Conservation (phyloP, 2,329 filamentous ascomycete species). For the Aspergillus aculeatus region DNA sequence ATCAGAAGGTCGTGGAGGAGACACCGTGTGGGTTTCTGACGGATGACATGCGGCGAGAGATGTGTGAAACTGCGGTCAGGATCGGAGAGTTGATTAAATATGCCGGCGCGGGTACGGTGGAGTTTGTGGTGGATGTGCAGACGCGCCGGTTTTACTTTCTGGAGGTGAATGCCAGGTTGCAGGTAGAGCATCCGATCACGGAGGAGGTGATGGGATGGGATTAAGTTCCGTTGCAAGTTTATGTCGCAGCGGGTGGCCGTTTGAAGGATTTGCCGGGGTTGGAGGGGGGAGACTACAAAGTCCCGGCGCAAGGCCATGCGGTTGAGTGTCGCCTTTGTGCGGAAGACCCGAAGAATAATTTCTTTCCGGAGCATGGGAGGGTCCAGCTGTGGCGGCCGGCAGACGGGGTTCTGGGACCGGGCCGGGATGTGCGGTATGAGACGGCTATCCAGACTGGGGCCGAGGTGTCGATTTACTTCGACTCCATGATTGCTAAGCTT, state of each 20-base stretch:
- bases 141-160: slow-evolving; percentile 47
- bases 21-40: slow-evolving; percentile 41
- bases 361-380: slow-evolving; percentile 39
- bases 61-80: slow-evolving; percentile 30
- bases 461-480: slow-evolving; percentile 47
- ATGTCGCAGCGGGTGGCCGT: too few relatives aligned
- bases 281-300: background rate
- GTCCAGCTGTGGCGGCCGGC: slow-evolving; percentile 37
- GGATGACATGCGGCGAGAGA: slow-evolving; percentile 28
- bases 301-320: slow-evolving; percentile 34
- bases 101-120: slow-evolving; percentile 46
- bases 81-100: slow-evolving; percentile 34
- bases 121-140: slow-evolving; percentile 46
- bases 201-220: slow-evolving; percentile 43
- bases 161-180: slow-evolving; percentile 51
- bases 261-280: too few relatives aligned
- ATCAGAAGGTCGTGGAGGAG: slow-evolving; percentile 56
- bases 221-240: slow-evolving; percentile 12
- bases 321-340: slow-evolving; percentile 49
- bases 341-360: slow-evolving; percentile 42
- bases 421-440: slow-evolving; percentile 42
- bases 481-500: slow-evolving; percentile 50
- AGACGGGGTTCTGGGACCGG: slow-evolving; percentile 6
- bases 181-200: slow-evolving; percentile 52
- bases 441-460: slow-evolving; percentile 41